Evolutionary conservation across 2,329 filamentous ascomycete species (phyloP).

Genomic region (Verruconis gallopava): DNA sequence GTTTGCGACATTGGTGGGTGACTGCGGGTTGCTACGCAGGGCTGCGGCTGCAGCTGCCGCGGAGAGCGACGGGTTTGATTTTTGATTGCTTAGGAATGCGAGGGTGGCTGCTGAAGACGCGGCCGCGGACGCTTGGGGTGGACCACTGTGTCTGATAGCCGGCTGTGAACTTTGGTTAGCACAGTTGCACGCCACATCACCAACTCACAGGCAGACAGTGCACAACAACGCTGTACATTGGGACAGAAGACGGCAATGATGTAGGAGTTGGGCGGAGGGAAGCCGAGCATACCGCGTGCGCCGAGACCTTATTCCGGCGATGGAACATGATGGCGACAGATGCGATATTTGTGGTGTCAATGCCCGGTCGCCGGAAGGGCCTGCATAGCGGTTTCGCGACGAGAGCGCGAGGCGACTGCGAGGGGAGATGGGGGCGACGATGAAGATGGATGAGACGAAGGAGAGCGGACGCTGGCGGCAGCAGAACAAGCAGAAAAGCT

Average conservation of each 20-base stretch:
- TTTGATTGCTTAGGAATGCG: constrained; percentile 59
- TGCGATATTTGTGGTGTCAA: neutral
- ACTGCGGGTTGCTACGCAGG: constrained; percentile 61
- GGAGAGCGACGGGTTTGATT: constrained; percentile 54
- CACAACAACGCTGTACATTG: no score
- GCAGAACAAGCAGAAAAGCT: no score
- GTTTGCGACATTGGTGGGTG: constrained; percentile 66
- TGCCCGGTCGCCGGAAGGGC: neutral
- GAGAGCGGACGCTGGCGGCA: no score
- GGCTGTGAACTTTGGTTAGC: no score
- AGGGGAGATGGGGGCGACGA: no score
- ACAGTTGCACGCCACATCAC: no score
- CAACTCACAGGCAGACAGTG: no score
- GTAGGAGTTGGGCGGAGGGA: neutral
- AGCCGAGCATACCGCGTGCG: neutral
- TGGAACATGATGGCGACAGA: neutral
- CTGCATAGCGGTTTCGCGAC: neutral
- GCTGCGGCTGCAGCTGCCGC: constrained; percentile 79
- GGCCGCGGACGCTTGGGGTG: constrained; percentile 49
- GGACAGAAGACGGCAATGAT: no score
- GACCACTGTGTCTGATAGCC: constrained; percentile 1
- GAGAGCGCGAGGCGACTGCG: no score
- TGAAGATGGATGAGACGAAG: no score
- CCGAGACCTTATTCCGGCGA: neutral
- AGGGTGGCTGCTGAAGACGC: constrained; percentile 70